A percentile compares a stretch with the other conserved stretches of the same genome.
phyloP scores from a whole-genome alignment of 2,329 filamentous ascomycete species.

The Exophiala sp. region DNA sequence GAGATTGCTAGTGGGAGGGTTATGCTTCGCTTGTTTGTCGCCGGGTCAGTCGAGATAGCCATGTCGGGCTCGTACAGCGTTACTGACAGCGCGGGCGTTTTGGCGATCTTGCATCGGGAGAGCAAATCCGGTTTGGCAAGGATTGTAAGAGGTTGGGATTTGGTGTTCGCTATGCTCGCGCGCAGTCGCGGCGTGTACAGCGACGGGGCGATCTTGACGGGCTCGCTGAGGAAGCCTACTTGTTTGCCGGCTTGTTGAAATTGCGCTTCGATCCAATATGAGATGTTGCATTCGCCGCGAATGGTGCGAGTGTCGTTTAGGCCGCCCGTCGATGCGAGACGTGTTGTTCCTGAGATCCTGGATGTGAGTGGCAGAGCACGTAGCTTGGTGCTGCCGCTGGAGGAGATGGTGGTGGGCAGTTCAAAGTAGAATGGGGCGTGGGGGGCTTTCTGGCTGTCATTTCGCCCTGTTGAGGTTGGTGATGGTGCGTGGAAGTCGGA shows the following conservation, averaged over 20 bases:
- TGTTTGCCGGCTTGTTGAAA: slow-evolving; percentile 12
- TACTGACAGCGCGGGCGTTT: slow-evolving; percentile 12
- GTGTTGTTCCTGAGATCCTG: slow-evolving; percentile 9
- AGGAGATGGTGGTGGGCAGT: slow-evolving; percentile 10
- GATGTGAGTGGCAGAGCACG: slow-evolving; percentile 15
- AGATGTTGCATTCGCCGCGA: slow-evolving; percentile 17
- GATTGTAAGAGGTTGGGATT: slow-evolving; percentile 4
- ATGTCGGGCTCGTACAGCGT: slow-evolving; percentile 13
- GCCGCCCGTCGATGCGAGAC: slow-evolving; percentile 1
- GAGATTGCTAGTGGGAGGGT: slow-evolving; percentile 15
- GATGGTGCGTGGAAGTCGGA: slow-evolving; percentile 8
- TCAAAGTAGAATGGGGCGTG: slow-evolving; percentile 21
- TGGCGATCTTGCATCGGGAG: slow-evolving; percentile 16
- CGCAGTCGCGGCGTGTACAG: slow-evolving; percentile 11
- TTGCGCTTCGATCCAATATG: slow-evolving; percentile 22
- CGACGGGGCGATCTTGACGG: slow-evolving; percentile 6
- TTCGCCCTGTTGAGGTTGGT: neutral
- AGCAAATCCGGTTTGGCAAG: slow-evolving; percentile 18
- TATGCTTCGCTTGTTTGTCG: slow-evolving; percentile 12
- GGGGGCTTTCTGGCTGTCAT: slow-evolving; percentile 2
- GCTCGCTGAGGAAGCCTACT: slow-evolving; percentile 14
- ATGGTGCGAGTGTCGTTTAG: slow-evolving; percentile 14
- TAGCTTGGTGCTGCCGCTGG: neutral
- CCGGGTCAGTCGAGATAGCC: neutral
- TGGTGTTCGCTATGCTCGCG: neutral